Conservation (phyloP, 1,284 basidiomycete species). For the Agroathelia rolfsii region DNA sequence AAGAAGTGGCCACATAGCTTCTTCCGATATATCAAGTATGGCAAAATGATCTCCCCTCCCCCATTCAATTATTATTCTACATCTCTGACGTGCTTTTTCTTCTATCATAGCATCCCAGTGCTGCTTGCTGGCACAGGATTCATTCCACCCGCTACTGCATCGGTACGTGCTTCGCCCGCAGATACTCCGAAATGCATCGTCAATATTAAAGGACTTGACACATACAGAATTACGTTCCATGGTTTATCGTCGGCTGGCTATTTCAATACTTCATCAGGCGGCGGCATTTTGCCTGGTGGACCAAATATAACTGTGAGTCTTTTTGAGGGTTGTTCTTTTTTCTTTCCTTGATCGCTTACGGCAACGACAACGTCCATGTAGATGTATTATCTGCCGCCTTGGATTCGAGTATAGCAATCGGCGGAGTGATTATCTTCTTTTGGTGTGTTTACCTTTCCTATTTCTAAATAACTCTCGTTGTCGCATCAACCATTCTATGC, state of each 20-base stretch:
- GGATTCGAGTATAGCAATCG: slow-evolving; percentile 44
- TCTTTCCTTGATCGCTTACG: slow-evolving; percentile 1
- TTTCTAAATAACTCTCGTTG: no score
- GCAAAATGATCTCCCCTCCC: slow-evolving; percentile 4
- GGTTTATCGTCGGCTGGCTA: slow-evolving; percentile 47
- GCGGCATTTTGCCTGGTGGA: slow-evolving; percentile 46
- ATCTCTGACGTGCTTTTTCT: no score
- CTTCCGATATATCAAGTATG: slow-evolving; percentile 37
- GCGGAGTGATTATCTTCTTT: slow-evolving; percentile 44
- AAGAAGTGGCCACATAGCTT: slow-evolving; percentile 33
- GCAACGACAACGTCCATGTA: slow-evolving; percentile 12
- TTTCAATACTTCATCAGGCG: slow-evolving; percentile 43
- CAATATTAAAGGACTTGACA: no score
- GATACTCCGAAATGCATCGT: no score
- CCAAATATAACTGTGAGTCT: slow-evolving; percentile 45
- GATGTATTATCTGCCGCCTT: slow-evolving; percentile 53
- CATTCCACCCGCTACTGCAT: slow-evolving; percentile 3
- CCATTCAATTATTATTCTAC: slow-evolving; percentile 62
- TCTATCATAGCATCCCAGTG: slow-evolving; percentile 3
- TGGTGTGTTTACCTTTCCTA: slow-evolving; percentile 24
- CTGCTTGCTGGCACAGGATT: slow-evolving; percentile 6
- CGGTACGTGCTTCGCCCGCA: slow-evolving; percentile 24
- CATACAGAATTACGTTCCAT: slow-evolving; percentile 44
- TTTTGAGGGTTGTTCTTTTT: background rate
- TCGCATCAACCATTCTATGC: no score